Evolutionary conservation across 1,284 basidiomycete species (phyloP), one percentile per base, ranked within the genome.

Genomic region (Golubevia sp.): DNA sequence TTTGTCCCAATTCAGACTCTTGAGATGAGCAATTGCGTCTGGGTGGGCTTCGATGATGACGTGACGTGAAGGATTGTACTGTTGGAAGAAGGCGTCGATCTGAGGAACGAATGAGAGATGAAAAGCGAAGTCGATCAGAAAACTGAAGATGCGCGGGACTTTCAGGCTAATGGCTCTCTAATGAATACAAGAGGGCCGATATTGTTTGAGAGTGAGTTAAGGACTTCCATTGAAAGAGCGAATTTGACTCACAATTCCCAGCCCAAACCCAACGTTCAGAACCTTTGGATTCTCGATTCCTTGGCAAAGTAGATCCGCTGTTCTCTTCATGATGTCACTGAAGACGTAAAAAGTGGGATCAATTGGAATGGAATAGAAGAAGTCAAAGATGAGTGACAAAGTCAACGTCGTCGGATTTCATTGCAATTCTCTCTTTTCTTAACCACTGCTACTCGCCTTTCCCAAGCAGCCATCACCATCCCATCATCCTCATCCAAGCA

Each of bases 251-350:
- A 94, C 93, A 63, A 98, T 95, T 13, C 96, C 96, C 8, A 99
- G 86, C 11, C 96, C 96, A 77, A 96, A 98, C 3, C 97, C 96
- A 34, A 98, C 86, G 76, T 98, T 99, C 59, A 99, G 86, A 0
- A 97, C 86, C n/a, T n/a, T n/a, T n/a, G n/a, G n/a, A n/a, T n/a
- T 54, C 88, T 89, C 56, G 94, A 86, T 3, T 88, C 88, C 15
- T 79, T 68, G 1, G 73, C 75, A 81, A 4, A 82, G 62, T 1
- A 76, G 64, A 0, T 25, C 27, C 23, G 80, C 71, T 0, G 78
- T 73, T 11, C 61, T 64, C 18, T 59, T 53, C 80, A 83, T 83
- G 56, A 83, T 79, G 56, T 82, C 77, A 30, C 65, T 66, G 13
- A 3, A 3, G 21, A 51, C 26, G 56, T n/a, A n/a, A n/a, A n/a